Evolutionary conservation across 805 yeast genomes (phyloP).

Genomic region (Candida hispaniensis): DNA sequence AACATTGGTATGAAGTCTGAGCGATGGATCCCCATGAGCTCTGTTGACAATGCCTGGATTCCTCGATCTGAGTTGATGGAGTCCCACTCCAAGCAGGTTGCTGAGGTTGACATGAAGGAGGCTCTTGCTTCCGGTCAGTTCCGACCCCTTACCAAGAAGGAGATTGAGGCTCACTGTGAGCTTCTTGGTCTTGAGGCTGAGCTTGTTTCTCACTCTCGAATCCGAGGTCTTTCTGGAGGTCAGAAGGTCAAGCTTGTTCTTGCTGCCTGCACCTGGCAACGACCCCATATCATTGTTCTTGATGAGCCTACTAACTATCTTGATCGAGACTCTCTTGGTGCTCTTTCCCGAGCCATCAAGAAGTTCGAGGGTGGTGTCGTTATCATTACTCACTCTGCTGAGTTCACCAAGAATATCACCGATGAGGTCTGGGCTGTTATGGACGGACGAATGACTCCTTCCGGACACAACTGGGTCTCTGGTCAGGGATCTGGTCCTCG

Average conservation of each 20-base stretch:
- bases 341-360: conserved; percentile 97
- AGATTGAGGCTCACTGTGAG: conserved; percentile 97
- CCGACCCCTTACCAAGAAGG: conserved; percentile 99
- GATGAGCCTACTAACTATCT: conserved; percentile 99
- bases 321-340: conserved; percentile 99
- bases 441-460: conserved; percentile 98
- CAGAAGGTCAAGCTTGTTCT: conserved; percentile 99
- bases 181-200: conserved; percentile 98
- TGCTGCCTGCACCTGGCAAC: conserved; percentile 99
- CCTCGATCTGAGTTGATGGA: conserved; percentile 98
- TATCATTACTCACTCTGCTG: conserved; percentile 99
- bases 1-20: conserved; percentile 98
- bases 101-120: conserved; percentile 99
- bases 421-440: conserved; percentile 99
- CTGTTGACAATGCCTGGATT: conserved; percentile 99
- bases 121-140: conserved; percentile 99
- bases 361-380: conserved; percentile 99
- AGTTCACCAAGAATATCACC: conserved; percentile 98
- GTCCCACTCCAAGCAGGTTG: conserved; percentile 98
- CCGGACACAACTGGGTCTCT: conserved; percentile 99
- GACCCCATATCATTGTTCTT: conserved; percentile 98
- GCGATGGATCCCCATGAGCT: conserved; percentile 99
- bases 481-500: conserved; percentile 99
- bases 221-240: conserved; percentile 99
- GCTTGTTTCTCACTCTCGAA: conserved; percentile 98